phyloP scores from a whole-genome alignment of 495 filamentous ascomycete species.

The Extremus antarcticus region DNA sequence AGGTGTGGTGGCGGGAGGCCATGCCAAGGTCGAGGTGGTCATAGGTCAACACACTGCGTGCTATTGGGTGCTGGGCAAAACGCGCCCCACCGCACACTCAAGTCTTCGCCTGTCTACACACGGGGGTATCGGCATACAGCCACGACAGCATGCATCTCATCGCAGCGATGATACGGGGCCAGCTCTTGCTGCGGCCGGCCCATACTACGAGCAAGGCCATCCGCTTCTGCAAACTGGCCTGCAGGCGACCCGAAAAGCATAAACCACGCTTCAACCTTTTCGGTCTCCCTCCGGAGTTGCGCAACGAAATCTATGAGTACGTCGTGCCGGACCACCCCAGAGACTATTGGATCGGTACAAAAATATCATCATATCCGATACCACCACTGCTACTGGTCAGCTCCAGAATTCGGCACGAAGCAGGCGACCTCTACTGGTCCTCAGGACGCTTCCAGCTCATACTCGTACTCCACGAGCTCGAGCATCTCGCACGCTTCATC shows the following conservation, averaged over 20 bases:
- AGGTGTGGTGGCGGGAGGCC: no score
- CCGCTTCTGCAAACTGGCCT: no score
- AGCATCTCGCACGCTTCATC: neutral
- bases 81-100: no score
- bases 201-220: no score
- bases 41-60: no score
- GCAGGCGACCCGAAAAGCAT: neutral
- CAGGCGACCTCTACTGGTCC: neutral
- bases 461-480: neutral
- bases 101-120: no score
- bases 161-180: no score
- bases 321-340: neutral
- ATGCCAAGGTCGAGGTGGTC: no score
- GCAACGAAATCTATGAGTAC: neutral
- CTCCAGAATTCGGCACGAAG: neutral
- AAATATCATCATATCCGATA: neutral
- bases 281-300: neutral
- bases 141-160: no score
- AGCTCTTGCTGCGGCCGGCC: no score
- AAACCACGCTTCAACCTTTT: neutral
- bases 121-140: no score
- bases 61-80: no score
- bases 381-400: neutral
- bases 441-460: neutral
- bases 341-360: neutral